Conservation (phyloP, 768 basidiomycete species). For the Pleurotus eryngii region DNA sequence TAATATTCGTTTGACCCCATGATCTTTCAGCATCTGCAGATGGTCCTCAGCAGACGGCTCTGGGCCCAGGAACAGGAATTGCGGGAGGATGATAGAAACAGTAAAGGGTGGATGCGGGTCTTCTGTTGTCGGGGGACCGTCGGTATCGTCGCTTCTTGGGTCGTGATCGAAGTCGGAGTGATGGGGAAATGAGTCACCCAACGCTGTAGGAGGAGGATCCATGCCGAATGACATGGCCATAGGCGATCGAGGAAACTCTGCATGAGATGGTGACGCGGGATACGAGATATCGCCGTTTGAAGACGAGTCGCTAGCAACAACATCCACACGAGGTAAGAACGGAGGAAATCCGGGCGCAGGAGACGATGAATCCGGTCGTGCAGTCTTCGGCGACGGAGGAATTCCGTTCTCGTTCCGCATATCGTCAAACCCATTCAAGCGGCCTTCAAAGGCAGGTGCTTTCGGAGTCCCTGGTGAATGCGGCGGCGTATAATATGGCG, state of each 20-base stretch:
- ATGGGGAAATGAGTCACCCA: constrained; percentile 5
- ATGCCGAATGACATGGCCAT: constrained; percentile 4
- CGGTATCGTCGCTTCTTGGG: constrained; percentile 20
- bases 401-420: constrained; percentile 2
- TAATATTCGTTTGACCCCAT: constrained; percentile 84
- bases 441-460: not conserved
- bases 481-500: constrained; percentile 52
- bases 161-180: not conserved
- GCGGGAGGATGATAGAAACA: constrained; percentile 89
- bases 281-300: not conserved
- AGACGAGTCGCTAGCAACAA: not conserved
- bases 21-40: constrained; percentile 63
- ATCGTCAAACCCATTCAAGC: not conserved
- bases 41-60: constrained; percentile 77
- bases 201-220: constrained; percentile 13
- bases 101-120: constrained; percentile 65
- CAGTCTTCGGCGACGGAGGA: constrained; percentile 62
- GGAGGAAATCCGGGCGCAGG: constrained; percentile 1
- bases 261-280: not conserved
- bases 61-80: constrained; percentile 88
- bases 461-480: constrained; percentile 51
- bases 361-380: constrained; percentile 47
- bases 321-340: not conserved
- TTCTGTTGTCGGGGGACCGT: constrained; percentile 57
- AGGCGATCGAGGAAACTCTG: constrained; percentile 7